A percentile compares a stretch with the other conserved stretches of the same genome.
Conservation (phyloP, 2,329 filamentous ascomycete species). For the Colletotrichum gigasporum region DNA sequence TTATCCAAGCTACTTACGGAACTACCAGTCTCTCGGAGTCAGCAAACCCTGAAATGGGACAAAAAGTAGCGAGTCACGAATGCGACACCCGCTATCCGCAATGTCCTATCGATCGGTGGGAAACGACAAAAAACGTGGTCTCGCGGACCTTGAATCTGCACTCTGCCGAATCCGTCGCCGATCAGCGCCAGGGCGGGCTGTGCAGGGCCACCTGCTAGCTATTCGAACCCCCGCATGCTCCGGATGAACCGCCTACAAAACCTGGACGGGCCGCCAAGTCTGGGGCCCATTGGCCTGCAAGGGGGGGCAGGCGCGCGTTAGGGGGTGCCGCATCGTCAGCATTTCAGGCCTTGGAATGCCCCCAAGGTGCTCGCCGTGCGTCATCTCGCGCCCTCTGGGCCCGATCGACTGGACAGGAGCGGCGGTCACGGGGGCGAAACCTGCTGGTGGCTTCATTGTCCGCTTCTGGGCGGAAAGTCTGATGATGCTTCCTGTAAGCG, state of each 20-base stretch:
- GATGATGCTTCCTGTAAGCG: not conserved
- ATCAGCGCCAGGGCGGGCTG: not conserved
- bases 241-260: not conserved
- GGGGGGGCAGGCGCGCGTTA: too few species aligned
- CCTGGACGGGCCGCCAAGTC: slow-evolving; percentile 8
- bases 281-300: slow-evolving; percentile 1
- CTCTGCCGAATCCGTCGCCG: not conserved
- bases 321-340: not conserved
- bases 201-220: not conserved
- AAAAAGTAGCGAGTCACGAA: too few species aligned
- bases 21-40: too few species aligned
- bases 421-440: not conserved
- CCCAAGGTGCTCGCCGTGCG: not conserved
- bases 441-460: not conserved
- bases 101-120: too few species aligned
- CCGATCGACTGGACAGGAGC: not conserved
- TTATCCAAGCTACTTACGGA: too few species aligned
- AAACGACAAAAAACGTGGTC: too few species aligned
- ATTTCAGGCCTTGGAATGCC: not conserved
- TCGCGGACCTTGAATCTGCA: too few species aligned
- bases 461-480: not conserved
- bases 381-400: slow-evolving; percentile 3
- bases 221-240: not conserved
- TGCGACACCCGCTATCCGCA: too few species aligned
- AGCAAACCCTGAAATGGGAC: too few species aligned